Conservation (phyloP, 371 early-diverging fungal species). For the Apophysomyces sp. region DNA sequence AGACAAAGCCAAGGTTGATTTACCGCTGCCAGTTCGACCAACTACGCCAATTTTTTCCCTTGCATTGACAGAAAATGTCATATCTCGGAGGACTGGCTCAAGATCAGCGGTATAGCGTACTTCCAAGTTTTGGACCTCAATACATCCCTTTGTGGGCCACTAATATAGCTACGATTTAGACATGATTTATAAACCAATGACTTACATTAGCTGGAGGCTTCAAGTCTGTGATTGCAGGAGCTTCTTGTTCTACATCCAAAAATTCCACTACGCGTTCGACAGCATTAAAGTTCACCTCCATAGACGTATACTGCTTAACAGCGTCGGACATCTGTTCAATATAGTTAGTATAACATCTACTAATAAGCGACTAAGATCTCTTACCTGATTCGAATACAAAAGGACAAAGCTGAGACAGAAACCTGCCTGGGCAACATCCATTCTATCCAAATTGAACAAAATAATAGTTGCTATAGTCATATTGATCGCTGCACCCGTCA, state of each 20-base stretch:
- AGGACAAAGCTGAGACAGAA: conserved; percentile 70
- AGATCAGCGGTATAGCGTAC: conserved; percentile 63
- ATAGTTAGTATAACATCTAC: not conserved
- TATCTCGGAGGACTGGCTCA: conserved; percentile 56
- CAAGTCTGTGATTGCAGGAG: not conserved
- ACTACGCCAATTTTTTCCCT: conserved; percentile 65
- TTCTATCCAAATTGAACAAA: conserved; percentile 33
- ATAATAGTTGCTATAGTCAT: conserved; percentile 51
- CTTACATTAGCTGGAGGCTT: not conserved
- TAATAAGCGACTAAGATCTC: not conserved
- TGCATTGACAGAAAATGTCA: conserved; percentile 51
- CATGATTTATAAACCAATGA: not conserved
- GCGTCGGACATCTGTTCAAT: conserved; percentile 55
- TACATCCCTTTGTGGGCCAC: conserved; percentile 67
- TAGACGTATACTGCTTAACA: conserved; percentile 44
- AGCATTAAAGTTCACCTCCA: conserved; percentile 9
- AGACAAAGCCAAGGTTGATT: conserved; percentile 71
- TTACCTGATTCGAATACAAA: conserved; percentile 48
- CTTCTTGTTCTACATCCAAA: conserved; percentile 6
- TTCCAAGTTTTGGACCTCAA: conserved; percentile 57
- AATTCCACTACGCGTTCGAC: conserved; percentile 3
- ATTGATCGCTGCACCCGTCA: conserved; percentile 60
- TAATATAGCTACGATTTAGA: conserved; percentile 50
- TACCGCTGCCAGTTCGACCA: conserved; percentile 79
- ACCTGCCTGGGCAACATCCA: conserved; percentile 70